These are phyloP conservation scores for Xylaria digitata DNA, from an alignment of 2,329 filamentous ascomycete species.

Conservation along the genomic window DNA sequence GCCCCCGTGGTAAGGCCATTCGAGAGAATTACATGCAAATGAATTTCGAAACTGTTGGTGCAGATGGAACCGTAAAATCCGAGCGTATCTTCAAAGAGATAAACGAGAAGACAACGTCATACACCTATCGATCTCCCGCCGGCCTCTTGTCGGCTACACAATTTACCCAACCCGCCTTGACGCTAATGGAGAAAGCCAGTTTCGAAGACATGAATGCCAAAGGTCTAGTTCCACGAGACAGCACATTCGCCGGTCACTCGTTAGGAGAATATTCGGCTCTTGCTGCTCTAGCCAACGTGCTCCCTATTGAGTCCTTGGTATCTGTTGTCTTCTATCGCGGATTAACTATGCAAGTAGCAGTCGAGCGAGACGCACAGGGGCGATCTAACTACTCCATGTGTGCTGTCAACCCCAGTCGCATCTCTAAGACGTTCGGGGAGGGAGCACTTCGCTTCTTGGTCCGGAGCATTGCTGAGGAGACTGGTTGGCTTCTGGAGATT, in stretches of 20 bases:
- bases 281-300: conserved; percentile 94
- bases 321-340: conserved; percentile 99
- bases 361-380: conserved; percentile 91
- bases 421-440: conserved; percentile 99
- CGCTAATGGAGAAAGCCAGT: conserved; percentile 99
- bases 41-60: conserved; percentile 97
- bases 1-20: conserved; percentile 95
- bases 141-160: conserved; percentile 96
- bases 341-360: conserved; percentile 98
- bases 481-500: conserved; percentile 96
- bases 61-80: conserved; percentile 93
- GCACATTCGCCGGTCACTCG: conserved; percentile 97
- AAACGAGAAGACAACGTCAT: conserved; percentile 89
- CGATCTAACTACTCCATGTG: conserved; percentile 99
- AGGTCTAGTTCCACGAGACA: conserved; percentile 94
- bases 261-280: conserved; percentile 98
- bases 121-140: conserved; percentile 96
- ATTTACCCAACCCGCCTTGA: conserved; percentile 97
- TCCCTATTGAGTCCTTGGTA: conserved; percentile 99
- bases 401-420: conserved; percentile 97
- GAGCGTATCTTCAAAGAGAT: conserved; percentile 99
- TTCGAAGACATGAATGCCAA: conserved; percentile 96
- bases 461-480: conserved; percentile 92
- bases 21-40: conserved; percentile 99
- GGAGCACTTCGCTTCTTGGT: conserved; percentile 97